phyloP scores from a whole-genome alignment of 1,284 basidiomycete genomes.

The Irpex sp. region DNA sequence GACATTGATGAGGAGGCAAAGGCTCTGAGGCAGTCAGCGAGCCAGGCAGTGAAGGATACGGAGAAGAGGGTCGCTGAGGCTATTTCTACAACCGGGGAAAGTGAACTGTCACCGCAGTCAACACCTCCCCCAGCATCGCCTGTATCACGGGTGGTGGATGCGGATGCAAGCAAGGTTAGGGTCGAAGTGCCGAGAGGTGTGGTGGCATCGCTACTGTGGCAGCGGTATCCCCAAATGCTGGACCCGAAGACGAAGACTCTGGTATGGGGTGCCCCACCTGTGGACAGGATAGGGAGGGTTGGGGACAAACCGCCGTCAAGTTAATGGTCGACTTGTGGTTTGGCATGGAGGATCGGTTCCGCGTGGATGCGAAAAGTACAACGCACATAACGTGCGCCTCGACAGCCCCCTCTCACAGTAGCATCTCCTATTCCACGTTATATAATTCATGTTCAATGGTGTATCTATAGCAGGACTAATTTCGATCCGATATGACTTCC shows the following conservation, averaged over 20 bases:
- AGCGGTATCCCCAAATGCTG: constrained; percentile 42
- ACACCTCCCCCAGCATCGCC: constrained; percentile 5
- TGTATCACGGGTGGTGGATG: constrained; percentile 2
- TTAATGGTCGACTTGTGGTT: not conserved
- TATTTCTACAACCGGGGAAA: constrained; percentile 1
- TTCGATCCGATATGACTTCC: not conserved
- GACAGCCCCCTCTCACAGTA: not conserved
- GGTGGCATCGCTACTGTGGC: constrained; percentile 40
- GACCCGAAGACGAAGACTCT: constrained; percentile 56
- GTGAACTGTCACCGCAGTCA: not conserved
- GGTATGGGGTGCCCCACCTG: constrained; percentile 65
- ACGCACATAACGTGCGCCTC: not conserved
- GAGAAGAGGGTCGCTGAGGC: constrained; percentile 13
- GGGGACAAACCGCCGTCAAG: constrained; percentile 12
- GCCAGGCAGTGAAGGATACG: constrained; percentile 24
- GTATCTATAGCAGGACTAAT: constrained; percentile 4
- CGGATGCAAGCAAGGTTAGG: constrained; percentile 7
- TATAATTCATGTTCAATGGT: not conserved
- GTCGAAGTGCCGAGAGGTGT: constrained; percentile 29
- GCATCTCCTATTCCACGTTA: not conserved
- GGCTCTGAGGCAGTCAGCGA: constrained; percentile 39
- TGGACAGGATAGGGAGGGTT: constrained; percentile 49
- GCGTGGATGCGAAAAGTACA: not conserved
- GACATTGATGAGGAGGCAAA: constrained; percentile 75
- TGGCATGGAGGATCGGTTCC: not conserved